phyloP scores from a whole-genome alignment of 768 basidiomycete species.

The Panus rudis region DNA sequence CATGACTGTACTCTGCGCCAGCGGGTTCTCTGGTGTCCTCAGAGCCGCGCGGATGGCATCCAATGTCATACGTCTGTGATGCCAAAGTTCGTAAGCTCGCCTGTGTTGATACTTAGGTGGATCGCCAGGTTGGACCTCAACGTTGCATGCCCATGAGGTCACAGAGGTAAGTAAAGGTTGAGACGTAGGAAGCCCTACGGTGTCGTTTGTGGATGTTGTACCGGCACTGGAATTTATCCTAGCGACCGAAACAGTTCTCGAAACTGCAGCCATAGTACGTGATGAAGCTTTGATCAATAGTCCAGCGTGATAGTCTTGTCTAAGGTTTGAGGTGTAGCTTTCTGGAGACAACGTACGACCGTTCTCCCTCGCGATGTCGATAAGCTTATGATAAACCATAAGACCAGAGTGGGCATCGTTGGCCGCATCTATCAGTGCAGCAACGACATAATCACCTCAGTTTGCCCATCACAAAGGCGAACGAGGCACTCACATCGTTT shows the following conservation, averaged over 20 bases:
- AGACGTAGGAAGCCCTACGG: too few species aligned
- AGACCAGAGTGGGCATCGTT: slow-evolving; percentile 45
- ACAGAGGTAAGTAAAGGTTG: too few species aligned
- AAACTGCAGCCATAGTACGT: too few species aligned
- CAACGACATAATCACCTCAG: background rate
- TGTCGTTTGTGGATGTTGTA: too few species aligned
- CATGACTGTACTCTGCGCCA: slow-evolving; percentile 43
- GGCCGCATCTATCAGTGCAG: slow-evolving; percentile 34
- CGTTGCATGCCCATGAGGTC: background rate
- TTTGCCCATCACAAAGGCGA: background rate
- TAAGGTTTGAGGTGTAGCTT: slow-evolving; percentile 24
- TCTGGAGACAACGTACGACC: slow-evolving; percentile 13
- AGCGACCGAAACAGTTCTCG: too few species aligned
- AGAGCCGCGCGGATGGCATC: slow-evolving; percentile 33
- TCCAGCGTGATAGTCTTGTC: slow-evolving; percentile 5
- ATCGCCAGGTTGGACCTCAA: background rate
- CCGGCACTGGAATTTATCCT: too few species aligned
- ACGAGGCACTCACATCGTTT: slow-evolving; percentile 31
- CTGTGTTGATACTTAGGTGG: slow-evolving; percentile 29
- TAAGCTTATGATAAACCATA: slow-evolving; percentile 34
- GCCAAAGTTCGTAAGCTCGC: slow-evolving; percentile 42
- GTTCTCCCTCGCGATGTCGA: slow-evolving; percentile 23
- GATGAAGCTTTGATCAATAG: too few species aligned
- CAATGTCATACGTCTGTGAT: slow-evolving; percentile 27
- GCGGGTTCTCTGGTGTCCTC: slow-evolving; percentile 30